These are phyloP conservation scores for Coniosporium tulheliwenetii DNA, from an alignment of 2,329 filamentous ascomycete species.

Conservation along the genomic window DNA sequence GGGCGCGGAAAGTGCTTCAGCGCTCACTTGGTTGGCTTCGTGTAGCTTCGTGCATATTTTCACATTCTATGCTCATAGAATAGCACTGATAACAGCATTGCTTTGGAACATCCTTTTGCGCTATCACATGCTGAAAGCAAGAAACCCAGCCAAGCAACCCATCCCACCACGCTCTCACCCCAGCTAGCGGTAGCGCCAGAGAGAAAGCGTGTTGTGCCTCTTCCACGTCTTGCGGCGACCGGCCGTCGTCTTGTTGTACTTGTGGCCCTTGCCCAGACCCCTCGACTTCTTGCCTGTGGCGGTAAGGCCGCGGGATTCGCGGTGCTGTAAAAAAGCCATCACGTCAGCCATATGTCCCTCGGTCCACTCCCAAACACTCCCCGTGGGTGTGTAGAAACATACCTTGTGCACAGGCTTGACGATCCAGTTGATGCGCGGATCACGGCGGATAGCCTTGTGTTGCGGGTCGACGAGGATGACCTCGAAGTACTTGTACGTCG, in stretches of 20 bases:
- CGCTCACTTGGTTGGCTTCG: too few relatives aligned
- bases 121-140: too few relatives aligned
- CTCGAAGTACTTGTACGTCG: constrained; percentile 99
- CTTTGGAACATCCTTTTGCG: too few relatives aligned
- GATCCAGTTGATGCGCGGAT: constrained; percentile 99
- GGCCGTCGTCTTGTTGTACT: constrained; percentile 95
- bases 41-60: too few relatives aligned
- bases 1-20: too few relatives aligned
- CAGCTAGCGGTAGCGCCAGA: constrained; percentile 89
- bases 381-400: neutral
- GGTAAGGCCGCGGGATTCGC: constrained; percentile 92
- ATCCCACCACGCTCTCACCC: neutral
- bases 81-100: too few relatives aligned
- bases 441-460: constrained; percentile 99
- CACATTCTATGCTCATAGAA: too few relatives aligned
- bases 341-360: neutral
- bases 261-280: constrained; percentile 98
- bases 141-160: too few relatives aligned
- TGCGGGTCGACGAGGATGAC: constrained; percentile 99
- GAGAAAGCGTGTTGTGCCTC: constrained; percentile 97
- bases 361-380: too few relatives aligned
- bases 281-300: constrained; percentile 99
- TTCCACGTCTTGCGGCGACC: constrained; percentile 99
- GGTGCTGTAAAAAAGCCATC: constrained; percentile 48
- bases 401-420: constrained; percentile 97